These are phyloP conservation scores for Petunia secreta DNA, from an alignment of 257 asterid genomes.

Conservation along the genomic window DNA sequence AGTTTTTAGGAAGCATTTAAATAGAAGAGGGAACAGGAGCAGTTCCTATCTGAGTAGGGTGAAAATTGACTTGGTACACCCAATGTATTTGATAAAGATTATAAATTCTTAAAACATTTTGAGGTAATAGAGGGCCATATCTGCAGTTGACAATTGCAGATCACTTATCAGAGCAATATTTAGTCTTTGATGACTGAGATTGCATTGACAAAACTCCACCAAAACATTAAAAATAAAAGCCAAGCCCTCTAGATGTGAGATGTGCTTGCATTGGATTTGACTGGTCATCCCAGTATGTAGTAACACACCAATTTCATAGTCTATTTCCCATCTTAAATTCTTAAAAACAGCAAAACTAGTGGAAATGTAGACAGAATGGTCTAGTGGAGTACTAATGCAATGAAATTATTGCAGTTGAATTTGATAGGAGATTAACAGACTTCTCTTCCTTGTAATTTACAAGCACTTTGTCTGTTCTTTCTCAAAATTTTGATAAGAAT, in stretches of 20 bases:
- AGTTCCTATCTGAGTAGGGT: neutral
- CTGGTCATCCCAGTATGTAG: neutral
- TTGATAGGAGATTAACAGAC: no score
- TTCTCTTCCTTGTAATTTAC: no score
- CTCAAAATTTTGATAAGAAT: neutral
- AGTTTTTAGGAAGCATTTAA: neutral
- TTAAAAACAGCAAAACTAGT: no score
- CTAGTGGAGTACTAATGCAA: no score
- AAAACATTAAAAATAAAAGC: conserved; percentile 7
- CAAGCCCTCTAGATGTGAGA: neutral
- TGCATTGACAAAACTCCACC: conserved; percentile 1
- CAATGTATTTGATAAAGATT: neutral
- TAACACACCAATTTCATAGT: neutral
- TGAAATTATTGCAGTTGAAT: no score
- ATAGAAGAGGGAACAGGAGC: conserved; percentile 13
- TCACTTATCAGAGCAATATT: neutral
- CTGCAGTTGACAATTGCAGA: neutral
- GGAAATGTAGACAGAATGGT: no score
- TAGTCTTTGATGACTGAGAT: neutral
- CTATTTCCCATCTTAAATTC: neutral
- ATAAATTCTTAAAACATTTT: neutral
- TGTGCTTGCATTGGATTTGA: conserved; percentile 14
- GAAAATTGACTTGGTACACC: conserved; percentile 1
- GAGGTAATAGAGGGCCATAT: neutral
- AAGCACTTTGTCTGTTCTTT: no score